Percentiles rank a stretch among this genome's conserved stretches.
These are phyloP conservation scores for Pestalotiopsis sp. DNA, from an alignment of 2,329 filamentous ascomycete species.

Conservation along the genomic window DNA sequence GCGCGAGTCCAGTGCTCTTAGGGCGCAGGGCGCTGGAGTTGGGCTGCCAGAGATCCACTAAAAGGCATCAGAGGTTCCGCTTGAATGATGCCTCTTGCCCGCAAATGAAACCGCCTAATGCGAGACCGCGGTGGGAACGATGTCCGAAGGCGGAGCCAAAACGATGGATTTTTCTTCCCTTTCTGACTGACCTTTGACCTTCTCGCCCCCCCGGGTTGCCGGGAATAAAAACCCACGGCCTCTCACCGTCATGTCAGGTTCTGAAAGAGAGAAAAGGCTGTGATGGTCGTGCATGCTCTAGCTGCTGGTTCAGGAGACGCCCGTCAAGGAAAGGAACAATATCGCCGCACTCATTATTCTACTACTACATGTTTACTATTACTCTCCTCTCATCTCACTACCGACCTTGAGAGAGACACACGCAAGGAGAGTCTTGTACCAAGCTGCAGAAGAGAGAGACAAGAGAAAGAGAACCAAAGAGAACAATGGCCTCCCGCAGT, in stretches of 20 bases:
- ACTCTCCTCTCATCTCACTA: background rate
- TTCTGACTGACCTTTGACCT: background rate
- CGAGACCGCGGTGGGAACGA: background rate
- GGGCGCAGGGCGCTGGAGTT: background rate
- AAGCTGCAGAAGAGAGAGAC: background rate
- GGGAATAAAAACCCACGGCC: background rate
- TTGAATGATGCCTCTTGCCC: background rate
- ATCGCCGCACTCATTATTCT: background rate
- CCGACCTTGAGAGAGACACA: background rate
- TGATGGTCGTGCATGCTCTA: background rate
- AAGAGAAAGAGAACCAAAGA: background rate
- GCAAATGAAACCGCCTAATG: background rate
- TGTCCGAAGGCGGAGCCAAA: background rate
- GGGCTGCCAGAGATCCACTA: no score
- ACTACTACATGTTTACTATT: background rate
- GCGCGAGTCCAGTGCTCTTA: background rate
- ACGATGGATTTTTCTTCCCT: background rate
- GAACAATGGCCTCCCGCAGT: constrained; percentile 5
- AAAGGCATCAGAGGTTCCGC: background rate
- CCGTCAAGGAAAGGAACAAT: background rate
- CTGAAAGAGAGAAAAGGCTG: background rate
- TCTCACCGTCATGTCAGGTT: background rate
- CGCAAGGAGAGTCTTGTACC: background rate
- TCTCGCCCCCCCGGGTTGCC: background rate
- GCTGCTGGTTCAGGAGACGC: background rate